Percentiles rank a stretch among this genome's conserved stretches.
Conservation (phyloP, 495 filamentous ascomycete species). For the Xylaria grammica region DNA sequence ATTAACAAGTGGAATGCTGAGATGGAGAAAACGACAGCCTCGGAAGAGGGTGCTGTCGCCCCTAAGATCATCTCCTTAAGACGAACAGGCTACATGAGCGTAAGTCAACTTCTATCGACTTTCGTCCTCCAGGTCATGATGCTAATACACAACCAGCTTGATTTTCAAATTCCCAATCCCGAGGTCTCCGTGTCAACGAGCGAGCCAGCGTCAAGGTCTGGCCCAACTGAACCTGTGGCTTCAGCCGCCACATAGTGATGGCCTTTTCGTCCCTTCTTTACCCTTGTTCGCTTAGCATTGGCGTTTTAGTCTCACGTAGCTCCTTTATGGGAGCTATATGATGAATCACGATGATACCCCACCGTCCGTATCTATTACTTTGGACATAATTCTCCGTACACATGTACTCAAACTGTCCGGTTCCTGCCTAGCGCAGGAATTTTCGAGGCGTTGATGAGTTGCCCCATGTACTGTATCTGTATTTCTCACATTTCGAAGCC, state of each 20-base stretch:
- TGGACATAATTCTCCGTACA: slow-evolving; percentile 7
- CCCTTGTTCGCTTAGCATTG: neutral
- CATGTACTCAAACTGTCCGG: neutral
- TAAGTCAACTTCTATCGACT: slow-evolving; percentile 43
- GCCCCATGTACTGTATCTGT: slow-evolving; percentile 4
- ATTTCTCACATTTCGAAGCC: neutral
- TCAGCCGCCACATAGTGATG: slow-evolving; percentile 13
- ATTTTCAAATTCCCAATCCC: slow-evolving; percentile 85
- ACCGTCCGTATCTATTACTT: slow-evolving; percentile 10
- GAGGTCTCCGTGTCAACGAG: slow-evolving; percentile 56
- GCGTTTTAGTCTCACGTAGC: slow-evolving; percentile 14
- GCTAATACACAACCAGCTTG: slow-evolving; percentile 56
- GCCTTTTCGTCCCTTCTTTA: neutral
- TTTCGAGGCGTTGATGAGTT: neutral
- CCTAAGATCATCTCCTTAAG: slow-evolving; percentile 78
- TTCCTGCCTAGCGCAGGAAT: neutral
- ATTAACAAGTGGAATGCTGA: slow-evolving; percentile 81
- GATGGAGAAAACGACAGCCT: slow-evolving; percentile 56
- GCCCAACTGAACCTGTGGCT: slow-evolving; percentile 23
- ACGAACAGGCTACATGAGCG: slow-evolving; percentile 86
- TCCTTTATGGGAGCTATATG: slow-evolving; percentile 14
- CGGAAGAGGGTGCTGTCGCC: slow-evolving; percentile 57
- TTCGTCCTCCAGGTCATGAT: neutral
- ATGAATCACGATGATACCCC: slow-evolving; percentile 29
- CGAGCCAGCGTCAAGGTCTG: slow-evolving; percentile 35